A percentile compares a stretch with the other conserved stretches of the same genome.
Evolutionary conservation across 2,329 filamentous ascomycete species (phyloP).

Genomic region (Aspergillus neotritici): DNA sequence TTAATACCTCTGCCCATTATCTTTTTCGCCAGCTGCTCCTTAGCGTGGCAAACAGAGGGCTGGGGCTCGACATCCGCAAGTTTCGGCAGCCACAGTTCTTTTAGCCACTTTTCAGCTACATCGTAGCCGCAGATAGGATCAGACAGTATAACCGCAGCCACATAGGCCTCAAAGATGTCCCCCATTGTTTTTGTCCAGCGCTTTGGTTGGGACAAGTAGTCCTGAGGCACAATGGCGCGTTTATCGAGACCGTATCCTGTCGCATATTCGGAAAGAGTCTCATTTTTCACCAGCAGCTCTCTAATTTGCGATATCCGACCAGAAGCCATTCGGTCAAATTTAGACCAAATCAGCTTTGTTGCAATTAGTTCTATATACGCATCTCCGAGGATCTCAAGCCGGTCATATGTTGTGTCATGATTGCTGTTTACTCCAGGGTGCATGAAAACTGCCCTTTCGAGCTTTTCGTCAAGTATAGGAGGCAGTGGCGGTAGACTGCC

Average conservation of each 20-base stretch:
- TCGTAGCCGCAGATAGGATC: conserved; percentile 58
- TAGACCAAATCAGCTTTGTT: conserved; percentile 67
- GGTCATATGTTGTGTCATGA: conserved; percentile 59
- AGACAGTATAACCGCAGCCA: conserved; percentile 69
- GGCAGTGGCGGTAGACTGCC: conserved; percentile 45
- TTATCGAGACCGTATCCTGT: conserved; percentile 64
- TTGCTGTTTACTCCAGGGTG: conserved; percentile 50
- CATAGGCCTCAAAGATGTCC: conserved; percentile 87
- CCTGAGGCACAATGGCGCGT: conserved; percentile 53
- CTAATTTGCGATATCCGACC: conserved; percentile 71
- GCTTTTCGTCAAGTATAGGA: conserved; percentile 51
- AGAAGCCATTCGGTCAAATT: conserved; percentile 59
- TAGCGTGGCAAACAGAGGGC: conserved; percentile 39
- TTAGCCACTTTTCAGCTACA: conserved; percentile 65
- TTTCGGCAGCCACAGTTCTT: conserved; percentile 64
- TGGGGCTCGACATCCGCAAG: conserved; percentile 40
- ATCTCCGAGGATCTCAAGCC: conserved; percentile 83
- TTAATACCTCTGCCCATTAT: conserved; percentile 55
- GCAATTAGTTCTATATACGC: conserved; percentile 75
- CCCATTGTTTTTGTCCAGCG: conserved; percentile 67
- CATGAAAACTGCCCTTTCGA: conserved; percentile 62
- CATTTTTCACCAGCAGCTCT: conserved; percentile 74
- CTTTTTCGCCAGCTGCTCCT: conserved; percentile 48
- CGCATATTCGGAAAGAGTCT: conserved; percentile 66
- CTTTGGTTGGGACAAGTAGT: conserved; percentile 44